A percentile compares a stretch with the other conserved stretches of the same genome.
These are phyloP conservation scores for Globisporangium spinosum DNA, from an alignment of 352 stramenopile genomes.

Conservation along the genomic window DNA sequence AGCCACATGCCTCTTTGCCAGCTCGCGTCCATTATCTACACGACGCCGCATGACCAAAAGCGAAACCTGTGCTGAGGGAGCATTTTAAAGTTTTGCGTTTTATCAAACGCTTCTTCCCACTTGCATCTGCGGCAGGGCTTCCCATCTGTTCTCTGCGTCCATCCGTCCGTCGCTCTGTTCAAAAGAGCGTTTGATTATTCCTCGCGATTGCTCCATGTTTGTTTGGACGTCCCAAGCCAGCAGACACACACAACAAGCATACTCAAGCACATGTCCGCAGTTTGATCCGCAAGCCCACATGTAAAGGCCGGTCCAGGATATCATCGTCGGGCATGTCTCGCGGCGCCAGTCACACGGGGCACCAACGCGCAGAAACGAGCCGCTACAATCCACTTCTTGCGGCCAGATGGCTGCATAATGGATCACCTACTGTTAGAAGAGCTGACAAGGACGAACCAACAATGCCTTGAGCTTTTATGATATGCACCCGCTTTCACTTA, in stretches of 20 bases:
- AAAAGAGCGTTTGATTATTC: not conserved
- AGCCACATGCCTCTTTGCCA: not conserved
- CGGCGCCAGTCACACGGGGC: not conserved
- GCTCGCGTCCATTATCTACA: not conserved
- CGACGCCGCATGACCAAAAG: not conserved
- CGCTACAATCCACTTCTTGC: slow-evolving; percentile 7
- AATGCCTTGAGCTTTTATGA: not conserved
- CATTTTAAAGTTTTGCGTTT: not conserved
- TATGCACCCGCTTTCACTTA: not conserved
- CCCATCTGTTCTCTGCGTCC: not conserved
- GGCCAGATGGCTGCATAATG: slow-evolving; percentile 4
- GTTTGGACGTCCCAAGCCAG: not conserved
- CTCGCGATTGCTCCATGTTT: not conserved
- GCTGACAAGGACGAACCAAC: not conserved
- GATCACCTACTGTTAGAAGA: not conserved
- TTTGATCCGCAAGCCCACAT: not conserved
- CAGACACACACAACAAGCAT: too few relatives aligned
- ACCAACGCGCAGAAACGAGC: not conserved
- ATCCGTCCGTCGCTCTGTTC: not conserved
- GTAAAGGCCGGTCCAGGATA: not conserved
- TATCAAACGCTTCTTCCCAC: not conserved
- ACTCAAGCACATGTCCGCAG: not conserved
- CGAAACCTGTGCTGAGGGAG: not conserved
- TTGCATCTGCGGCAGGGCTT: not conserved
- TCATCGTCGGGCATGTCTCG: not conserved